Evolutionary conservation across 805 yeast species (phyloP), one percentile per base, ranked within the genome.

Genomic region (Pichia membranifaciens): DNA sequence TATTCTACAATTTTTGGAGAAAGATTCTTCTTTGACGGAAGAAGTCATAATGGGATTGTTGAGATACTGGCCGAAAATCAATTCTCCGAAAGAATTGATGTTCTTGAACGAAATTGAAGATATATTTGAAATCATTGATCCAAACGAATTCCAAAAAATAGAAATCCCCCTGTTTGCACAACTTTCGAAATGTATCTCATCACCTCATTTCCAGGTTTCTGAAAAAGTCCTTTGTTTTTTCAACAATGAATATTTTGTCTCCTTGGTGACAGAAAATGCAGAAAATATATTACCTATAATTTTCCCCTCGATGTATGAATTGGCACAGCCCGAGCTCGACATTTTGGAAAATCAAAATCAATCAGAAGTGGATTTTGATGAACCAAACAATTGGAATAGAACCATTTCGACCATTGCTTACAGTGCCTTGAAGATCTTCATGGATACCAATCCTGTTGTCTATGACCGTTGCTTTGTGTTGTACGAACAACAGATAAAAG

Each of bases 181-280:
- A 68, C 75, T 93, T 54, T 85, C 96, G 43, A 88, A 86, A 66
- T 91, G 98, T 69, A 90, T 93, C 35, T 78, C 95, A 23, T 86
- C 96, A 2, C 87, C 96, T 23, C 98, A 93, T 70, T 95, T 93
- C 73, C 99, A 93, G 73, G 96, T 93, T 22, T 85, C 95, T 49
- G 99, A 93, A 68, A 88, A 95, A 57, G 96, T 93, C 2, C 76
- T 93, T 50, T 85, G 90, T 62, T 88, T 81, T 66, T 93, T 96
- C 93, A 86, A 87, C 58, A 91, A 91, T 65, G 98, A 93, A 61
- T 90, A 87, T 68, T 90, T 93, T 65, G 78, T 90, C 54, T 84
- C 89, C 37, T 69, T 91, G 57, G 89, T 93, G 42, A 87, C 95
- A 18, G 98, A 93, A 59, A 86, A 86, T 64, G 90, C 95, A 8